Evolutionary conservation across 176 grass and related monocot genomes (phyloP).

Genomic region (Oryza officinalis): DNA sequence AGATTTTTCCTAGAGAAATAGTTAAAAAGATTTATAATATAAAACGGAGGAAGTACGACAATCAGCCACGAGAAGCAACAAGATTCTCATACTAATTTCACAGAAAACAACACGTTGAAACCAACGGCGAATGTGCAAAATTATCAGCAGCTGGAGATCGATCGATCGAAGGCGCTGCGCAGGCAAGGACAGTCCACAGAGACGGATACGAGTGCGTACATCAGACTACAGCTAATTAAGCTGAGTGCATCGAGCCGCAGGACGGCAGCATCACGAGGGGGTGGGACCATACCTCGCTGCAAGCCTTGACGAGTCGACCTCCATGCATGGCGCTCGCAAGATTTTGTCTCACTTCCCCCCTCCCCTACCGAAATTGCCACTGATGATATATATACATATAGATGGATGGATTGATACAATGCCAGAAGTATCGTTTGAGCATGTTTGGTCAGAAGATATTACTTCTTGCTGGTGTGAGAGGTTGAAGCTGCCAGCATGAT

Average conservation of each 20-base stretch:
- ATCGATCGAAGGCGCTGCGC: neutral
- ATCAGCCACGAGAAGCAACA: neutral
- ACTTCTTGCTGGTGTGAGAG: constrained; percentile 49
- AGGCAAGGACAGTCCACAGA: neutral
- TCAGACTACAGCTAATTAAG: neutral
- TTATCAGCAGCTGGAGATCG: too few relatives aligned
- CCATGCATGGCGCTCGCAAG: constrained; percentile 25
- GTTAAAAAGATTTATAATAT: too few relatives aligned
- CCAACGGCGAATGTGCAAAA: too few relatives aligned
- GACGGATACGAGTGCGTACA: neutral
- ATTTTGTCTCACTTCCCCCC: constrained; percentile 25
- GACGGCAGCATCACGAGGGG: constrained; percentile 28
- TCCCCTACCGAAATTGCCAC: too few relatives aligned
- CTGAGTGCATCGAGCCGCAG: neutral
- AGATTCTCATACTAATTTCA: neutral
- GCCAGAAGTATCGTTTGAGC: neutral
- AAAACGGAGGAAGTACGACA: too few relatives aligned
- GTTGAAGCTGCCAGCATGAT: constrained; percentile 77
- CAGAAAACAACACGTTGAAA: too few relatives aligned
- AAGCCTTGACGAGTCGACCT: constrained; percentile 7
- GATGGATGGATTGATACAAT: neutral
- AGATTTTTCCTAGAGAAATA: too few relatives aligned
- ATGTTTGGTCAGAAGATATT: neutral
- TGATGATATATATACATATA: neutral
- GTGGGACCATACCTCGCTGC: constrained; percentile 10